A percentile compares a stretch with the other conserved stretches of the same genome.
Evolutionary conservation across 2,329 filamentous ascomycete species (phyloP).

Genomic region (Nannizzia gypsea): DNA sequence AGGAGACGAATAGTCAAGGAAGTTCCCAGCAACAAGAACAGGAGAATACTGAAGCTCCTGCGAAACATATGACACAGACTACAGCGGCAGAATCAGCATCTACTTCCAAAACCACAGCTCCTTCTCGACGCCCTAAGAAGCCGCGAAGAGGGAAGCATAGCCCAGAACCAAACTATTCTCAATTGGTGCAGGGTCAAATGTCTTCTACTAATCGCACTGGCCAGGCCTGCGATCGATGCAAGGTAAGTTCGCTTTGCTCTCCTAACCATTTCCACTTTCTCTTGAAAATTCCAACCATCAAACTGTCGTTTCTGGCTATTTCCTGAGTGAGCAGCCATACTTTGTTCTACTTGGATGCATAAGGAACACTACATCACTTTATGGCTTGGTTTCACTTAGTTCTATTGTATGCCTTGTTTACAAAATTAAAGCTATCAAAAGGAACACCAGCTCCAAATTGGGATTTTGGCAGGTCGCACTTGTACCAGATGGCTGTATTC

Average conservation of each 20-base stretch:
- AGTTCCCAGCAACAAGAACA: background rate
- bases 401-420: background rate
- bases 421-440: background rate
- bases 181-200: slow-evolving; percentile 15
- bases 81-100: background rate
- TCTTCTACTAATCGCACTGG: slow-evolving; percentile 13
- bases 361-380: background rate
- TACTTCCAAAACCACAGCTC: background rate
- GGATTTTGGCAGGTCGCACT: no score
- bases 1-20: background rate
- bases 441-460: background rate
- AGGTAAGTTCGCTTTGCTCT: slow-evolving; percentile 15
- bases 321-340: background rate
- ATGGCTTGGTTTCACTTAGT: background rate
- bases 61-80: background rate
- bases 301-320: background rate
- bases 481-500: no score
- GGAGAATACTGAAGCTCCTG: background rate
- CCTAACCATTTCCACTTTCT: background rate
- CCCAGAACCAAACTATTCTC: slow-evolving; percentile 19
- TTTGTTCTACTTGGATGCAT: background rate
- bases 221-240: slow-evolving; percentile 24
- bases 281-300: background rate
- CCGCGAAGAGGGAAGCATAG: slow-evolving; percentile 16
- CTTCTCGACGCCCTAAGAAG: slow-evolving; percentile 12